Evolutionary conservation across 1,139 yeast genomes (phyloP), one percentile per base, ranked within the genome.

Genomic region (Yamadazyma aaseri): DNA sequence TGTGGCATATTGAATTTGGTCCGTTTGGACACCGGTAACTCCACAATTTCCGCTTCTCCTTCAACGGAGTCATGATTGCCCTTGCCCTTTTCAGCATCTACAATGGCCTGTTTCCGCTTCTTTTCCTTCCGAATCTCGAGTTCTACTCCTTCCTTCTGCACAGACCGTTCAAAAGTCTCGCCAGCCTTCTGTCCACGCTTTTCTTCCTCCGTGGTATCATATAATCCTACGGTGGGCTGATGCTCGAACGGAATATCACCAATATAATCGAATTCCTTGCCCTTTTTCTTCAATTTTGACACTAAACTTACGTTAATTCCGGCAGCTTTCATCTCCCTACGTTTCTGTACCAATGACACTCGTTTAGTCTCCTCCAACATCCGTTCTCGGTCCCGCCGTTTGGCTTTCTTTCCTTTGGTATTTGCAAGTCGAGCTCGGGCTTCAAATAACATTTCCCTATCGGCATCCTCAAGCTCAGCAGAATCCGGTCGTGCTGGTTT

Each of bases 331-430:
- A 89, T 64, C 47, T 89, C 97, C 42, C 97, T 65, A 42, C 96
- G 69, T 48, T 83, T 85, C 48, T 89, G 96, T 11, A 90, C 55
- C 38, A 82, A 62, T 0, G 96, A 87, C 14, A 87, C 68, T 27
- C 95, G 63, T 48, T 79, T 75, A 38, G 86, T 81, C 51, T 84
- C 90, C 33, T 81, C 86, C 27, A 69, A 46, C 76, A 87, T 74
- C 36, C 94, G 67, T 51, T 92, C 98, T 37, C 98, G 69, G 3
- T 85, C 87, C 53, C 90, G 86, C 40, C 98, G 63, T 42, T 89
- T 86, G 1, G 97, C 97, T 59, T 92, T 92, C 49, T 90, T 89
- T 41, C 98, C 98, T 55, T 85, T 92, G 0, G 97, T 90, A 50
- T 87, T 90, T 7, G 96, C 87, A 45, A 92, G 63, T 47, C 98